Conservation (phyloP, 306 rosid species). For the Begonia loranthoides region DNA sequence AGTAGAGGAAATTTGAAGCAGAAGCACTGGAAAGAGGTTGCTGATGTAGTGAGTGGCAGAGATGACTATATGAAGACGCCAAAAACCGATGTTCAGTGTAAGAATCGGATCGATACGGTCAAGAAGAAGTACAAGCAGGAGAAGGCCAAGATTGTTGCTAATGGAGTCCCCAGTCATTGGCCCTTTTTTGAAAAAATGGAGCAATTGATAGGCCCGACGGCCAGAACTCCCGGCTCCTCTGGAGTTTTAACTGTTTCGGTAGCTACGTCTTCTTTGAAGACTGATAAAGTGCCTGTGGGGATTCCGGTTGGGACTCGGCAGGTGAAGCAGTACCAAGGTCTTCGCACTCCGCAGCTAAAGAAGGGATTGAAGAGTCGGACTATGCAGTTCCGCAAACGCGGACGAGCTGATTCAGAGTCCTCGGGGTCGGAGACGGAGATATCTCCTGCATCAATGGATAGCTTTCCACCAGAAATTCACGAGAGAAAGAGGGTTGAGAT, state of each 20-base stretch:
- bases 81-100: constrained; percentile 87
- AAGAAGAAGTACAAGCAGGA: constrained; percentile 92
- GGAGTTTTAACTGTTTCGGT: constrained; percentile 4
- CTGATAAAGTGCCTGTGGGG: constrained; percentile 48
- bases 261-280: constrained; percentile 12
- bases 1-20: constrained; percentile 96
- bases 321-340: constrained; percentile 22
- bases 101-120: constrained; percentile 92
- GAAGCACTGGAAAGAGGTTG: constrained; percentile 97
- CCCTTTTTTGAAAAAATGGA: constrained; percentile 60
- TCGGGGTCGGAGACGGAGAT: constrained; percentile 28
- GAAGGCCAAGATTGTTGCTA: constrained; percentile 61
- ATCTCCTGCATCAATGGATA: constrained; percentile 58
- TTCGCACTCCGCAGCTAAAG: constrained; percentile 19
- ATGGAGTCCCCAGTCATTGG: constrained; percentile 59
- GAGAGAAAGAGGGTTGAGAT: constrained; percentile 45
- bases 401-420: constrained; percentile 21
- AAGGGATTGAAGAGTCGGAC: constrained; percentile 26
- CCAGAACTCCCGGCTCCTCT: constrained; percentile 28
- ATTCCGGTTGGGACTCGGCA: constrained; percentile 53
- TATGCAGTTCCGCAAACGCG: constrained; percentile 28
- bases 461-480: constrained; percentile 32
- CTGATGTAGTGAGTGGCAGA: constrained; percentile 68
- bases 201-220: constrained; percentile 51
- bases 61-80: constrained; percentile 60